Percentiles rank a stretch among this genome's conserved stretches.
Conservation (phyloP, 176 grass and related monocot species). For the Otatea glauca region DNA sequence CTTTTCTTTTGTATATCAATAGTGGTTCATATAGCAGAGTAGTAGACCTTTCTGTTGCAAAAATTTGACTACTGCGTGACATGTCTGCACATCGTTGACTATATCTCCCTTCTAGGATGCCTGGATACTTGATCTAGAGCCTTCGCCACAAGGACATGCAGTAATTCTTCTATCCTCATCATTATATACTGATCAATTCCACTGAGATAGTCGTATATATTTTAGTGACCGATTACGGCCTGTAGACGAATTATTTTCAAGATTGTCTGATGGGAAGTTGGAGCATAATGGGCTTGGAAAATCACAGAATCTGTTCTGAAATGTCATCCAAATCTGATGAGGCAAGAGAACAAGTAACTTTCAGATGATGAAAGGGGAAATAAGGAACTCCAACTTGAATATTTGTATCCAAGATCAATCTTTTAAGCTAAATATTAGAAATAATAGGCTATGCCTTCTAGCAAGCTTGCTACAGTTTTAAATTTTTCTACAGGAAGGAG, state of each 20-base stretch:
- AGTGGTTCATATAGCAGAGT: too few species aligned
- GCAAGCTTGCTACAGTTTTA: slow-evolving; percentile 6
- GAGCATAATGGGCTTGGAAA: neutral
- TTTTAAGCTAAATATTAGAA: neutral
- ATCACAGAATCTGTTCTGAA: slow-evolving; percentile 20
- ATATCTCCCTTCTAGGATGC: too few species aligned
- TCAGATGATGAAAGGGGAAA: slow-evolving; percentile 22
- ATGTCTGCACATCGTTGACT: too few species aligned
- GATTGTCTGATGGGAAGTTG: slow-evolving; percentile 24
- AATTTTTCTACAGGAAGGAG: slow-evolving; percentile 36
- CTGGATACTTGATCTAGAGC: too few species aligned
- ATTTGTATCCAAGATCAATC: neutral
- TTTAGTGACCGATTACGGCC: neutral
- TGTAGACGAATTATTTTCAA: neutral
- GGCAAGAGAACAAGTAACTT: too few species aligned
- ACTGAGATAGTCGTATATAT: too few species aligned
- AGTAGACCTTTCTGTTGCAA: too few species aligned
- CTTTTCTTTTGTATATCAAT: too few species aligned
- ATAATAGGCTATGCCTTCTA: slow-evolving; percentile 5
- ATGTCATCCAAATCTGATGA: neutral
- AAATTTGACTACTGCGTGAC: too few species aligned
- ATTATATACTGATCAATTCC: too few species aligned
- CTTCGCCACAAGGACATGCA: too few species aligned
- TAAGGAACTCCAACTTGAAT: neutral
- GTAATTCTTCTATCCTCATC: too few species aligned